These are phyloP conservation scores for Wickerhamomyces sydowiorum DNA, from an alignment of 805 yeast genomes.

Conservation along the genomic window DNA sequence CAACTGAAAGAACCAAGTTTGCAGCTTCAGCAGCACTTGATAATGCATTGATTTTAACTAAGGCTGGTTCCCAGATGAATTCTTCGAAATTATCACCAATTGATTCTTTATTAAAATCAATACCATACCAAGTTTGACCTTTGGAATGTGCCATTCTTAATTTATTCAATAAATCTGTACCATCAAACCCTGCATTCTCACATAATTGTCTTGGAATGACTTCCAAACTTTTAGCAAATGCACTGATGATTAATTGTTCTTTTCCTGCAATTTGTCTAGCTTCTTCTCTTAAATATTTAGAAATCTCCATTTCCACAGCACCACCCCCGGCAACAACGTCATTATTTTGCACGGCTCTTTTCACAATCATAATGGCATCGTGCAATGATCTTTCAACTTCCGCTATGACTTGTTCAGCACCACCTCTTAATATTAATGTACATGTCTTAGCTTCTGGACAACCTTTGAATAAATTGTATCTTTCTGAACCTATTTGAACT, in stretches of 20 bases:
- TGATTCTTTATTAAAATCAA: slow-evolving; percentile 80
- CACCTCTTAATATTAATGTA: slow-evolving; percentile 91
- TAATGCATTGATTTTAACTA: slow-evolving; percentile 90
- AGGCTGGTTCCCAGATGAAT: slow-evolving; percentile 97
- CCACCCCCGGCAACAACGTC: slow-evolving; percentile 98
- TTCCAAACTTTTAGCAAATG: slow-evolving; percentile 92
- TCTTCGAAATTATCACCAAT: slow-evolving; percentile 79
- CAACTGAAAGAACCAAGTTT: slow-evolving; percentile 85
- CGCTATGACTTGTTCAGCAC: slow-evolving; percentile 96
- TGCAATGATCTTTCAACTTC: slow-evolving; percentile 97
- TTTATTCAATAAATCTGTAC: slow-evolving; percentile 87
- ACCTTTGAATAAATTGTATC: slow-evolving; percentile 89
- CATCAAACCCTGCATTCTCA: slow-evolving; percentile 98
- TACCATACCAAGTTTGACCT: slow-evolving; percentile 89
- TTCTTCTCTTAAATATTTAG: slow-evolving; percentile 80
- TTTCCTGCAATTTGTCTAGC: slow-evolving; percentile 90
- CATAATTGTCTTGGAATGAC: slow-evolving; percentile 95
- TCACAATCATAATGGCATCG: slow-evolving; percentile 98
- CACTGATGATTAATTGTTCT: slow-evolving; percentile 87
- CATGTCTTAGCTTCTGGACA: slow-evolving; percentile 92
- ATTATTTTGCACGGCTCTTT: slow-evolving; percentile 84
- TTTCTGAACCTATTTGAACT: slow-evolving; percentile 91
- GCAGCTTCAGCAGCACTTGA: slow-evolving; percentile 97
- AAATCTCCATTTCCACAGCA: slow-evolving; percentile 96
- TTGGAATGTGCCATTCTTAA: slow-evolving; percentile 91